phyloP scores from a whole-genome alignment of 2,329 filamentous ascomycete genomes.

The Eutypa lata region DNA sequence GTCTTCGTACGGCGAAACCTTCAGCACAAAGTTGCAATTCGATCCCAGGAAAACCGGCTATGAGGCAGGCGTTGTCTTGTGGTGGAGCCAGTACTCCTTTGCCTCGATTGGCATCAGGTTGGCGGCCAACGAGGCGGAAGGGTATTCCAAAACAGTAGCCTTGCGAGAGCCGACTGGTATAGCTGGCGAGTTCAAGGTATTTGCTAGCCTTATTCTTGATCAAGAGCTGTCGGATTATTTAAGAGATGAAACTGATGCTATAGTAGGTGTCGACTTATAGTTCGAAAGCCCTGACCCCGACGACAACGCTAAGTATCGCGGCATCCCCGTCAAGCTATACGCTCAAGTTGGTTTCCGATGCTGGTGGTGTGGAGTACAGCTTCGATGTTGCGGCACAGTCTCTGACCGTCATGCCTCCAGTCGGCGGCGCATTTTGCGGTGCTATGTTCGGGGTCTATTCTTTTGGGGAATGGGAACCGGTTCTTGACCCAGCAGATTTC shows the following conservation, averaged over 20 bases:
- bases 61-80: slow-evolving; percentile 52
- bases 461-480: slow-evolving; percentile 26
- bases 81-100: slow-evolving; percentile 48
- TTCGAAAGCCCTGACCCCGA: neutral
- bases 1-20: slow-evolving; percentile 38
- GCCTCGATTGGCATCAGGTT: slow-evolving; percentile 28
- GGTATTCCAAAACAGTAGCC: slow-evolving; percentile 9
- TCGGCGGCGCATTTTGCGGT: slow-evolving; percentile 28
- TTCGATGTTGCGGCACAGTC: slow-evolving; percentile 11
- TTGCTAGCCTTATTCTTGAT: neutral
- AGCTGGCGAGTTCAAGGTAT: slow-evolving; percentile 17
- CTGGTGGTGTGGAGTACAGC: neutral
- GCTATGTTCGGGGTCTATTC: slow-evolving; percentile 30
- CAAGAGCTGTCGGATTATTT: neutral
- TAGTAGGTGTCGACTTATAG: neutral
- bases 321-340: slow-evolving; percentile 15
- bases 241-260: neutral
- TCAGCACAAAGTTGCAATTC: slow-evolving; percentile 44
- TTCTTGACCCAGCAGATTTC: slow-evolving; percentile 30
- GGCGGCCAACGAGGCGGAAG: slow-evolving; percentile 1
- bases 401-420: slow-evolving; percentile 24
- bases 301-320: slow-evolving; percentile 11
- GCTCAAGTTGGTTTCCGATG: slow-evolving; percentile 8
- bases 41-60: slow-evolving; percentile 36
- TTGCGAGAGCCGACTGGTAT: slow-evolving; percentile 18